phyloP scores from a whole-genome alignment of 1,284 basidiomycete genomes.

The Hypsizygus ulmarius region DNA sequence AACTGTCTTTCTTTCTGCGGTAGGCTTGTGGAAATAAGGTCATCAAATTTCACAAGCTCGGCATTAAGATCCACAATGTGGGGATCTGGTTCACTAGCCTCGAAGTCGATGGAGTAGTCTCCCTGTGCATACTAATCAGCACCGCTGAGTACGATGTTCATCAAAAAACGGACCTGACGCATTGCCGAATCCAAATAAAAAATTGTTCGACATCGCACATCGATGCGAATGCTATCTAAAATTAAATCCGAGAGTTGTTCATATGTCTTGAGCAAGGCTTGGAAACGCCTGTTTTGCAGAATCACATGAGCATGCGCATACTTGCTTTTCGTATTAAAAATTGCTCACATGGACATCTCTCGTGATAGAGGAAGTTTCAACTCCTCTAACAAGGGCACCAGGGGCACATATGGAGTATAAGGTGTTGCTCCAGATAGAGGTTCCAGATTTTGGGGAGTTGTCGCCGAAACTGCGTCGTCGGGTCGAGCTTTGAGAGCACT shows the following conservation, averaged over 20 bases:
- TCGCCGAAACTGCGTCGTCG: conserved; percentile 55
- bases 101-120: conserved; percentile 78
- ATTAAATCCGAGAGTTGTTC: conserved; percentile 85
- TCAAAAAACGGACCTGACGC: conserved; percentile 51
- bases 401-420: conserved; percentile 46
- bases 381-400: conserved; percentile 42
- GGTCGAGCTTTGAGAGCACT: conserved; percentile 60
- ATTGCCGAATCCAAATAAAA: conserved; percentile 82
- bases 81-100: conserved; percentile 88
- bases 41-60: conserved; percentile 78
- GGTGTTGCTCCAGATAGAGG: conserved; percentile 49
- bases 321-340: background rate
- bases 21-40: conserved; percentile 61
- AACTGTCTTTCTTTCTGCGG: conserved; percentile 67
- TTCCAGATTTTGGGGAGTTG: conserved; percentile 47
- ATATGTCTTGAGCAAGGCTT: conserved; percentile 87
- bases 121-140: conserved; percentile 48
- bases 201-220: conserved; percentile 83
- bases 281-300: conserved; percentile 67
- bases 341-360: conserved; percentile 82
- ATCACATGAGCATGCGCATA: conserved; percentile 10
- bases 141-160: background rate
- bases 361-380: conserved; percentile 75
- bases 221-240: conserved; percentile 85
- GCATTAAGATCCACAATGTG: conserved; percentile 87